phyloP scores from a whole-genome alignment of 2,329 filamentous ascomycete genomes.

The Apiospora arundinis region DNA sequence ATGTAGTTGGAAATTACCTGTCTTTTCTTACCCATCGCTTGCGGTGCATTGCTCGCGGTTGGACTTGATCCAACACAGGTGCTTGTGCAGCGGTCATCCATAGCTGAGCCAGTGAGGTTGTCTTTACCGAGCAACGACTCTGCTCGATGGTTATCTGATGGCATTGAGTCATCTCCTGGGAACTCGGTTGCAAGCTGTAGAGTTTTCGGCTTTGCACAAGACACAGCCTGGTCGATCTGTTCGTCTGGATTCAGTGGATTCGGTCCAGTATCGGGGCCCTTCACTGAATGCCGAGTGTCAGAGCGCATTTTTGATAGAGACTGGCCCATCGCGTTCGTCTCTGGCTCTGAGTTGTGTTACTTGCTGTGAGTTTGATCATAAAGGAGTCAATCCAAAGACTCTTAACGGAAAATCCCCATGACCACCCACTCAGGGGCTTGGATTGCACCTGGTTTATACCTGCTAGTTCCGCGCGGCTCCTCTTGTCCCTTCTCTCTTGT shows the following conservation, averaged over 20 bases:
- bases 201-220: not conserved
- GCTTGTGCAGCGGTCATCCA: not conserved
- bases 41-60: not conserved
- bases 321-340: not conserved
- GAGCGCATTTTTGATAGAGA: not conserved
- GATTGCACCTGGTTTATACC: not conserved
- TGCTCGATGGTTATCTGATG: not conserved
- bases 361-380: not conserved
- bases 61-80: not conserved
- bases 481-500: not conserved
- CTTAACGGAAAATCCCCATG: not conserved
- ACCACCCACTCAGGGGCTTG: not conserved
- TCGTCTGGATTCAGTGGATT: not conserved
- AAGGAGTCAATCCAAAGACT: not conserved
- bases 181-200: not conserved
- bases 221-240: not conserved
- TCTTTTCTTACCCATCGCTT: not conserved
- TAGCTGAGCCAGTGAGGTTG: not conserved
- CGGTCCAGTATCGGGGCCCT: not conserved
- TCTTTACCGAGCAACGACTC: not conserved
- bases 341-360: not conserved
- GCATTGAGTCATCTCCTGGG: not conserved
- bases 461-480: not conserved
- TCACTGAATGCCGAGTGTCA: not conserved
- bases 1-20: not conserved